Evolutionary conservation across 2,329 filamentous ascomycete species (phyloP), one percentile per base, ranked within the genome.

Genomic region (Venturia aucupariae): DNA sequence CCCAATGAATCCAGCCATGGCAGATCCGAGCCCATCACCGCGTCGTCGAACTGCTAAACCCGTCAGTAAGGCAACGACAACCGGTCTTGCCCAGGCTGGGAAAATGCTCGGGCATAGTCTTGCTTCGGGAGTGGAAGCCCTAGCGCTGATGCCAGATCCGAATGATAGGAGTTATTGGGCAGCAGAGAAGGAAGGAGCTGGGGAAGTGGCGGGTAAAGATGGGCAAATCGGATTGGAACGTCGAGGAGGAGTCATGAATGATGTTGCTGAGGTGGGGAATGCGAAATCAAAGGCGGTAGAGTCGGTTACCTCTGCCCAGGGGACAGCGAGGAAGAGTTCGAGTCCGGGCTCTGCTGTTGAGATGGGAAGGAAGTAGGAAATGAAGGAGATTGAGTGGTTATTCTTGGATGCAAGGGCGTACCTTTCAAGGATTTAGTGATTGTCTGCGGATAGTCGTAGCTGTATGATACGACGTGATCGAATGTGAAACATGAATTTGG

Each of bases 251-350:
- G 4, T 8, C 44, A 24, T n/a, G 19, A 19, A 24, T 24, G 10
- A 1, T 24, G 2, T 19, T 22, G n/a, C 44, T 46, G 44, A 24
- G 2, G 10, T 22, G 5, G n/a, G 7, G 10, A 24, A 3, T 2
- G n/a, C 3, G n/a, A 46, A 7, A 4, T 46, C n/a, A 22, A 24
- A 46, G 44, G 10, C n/a, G 2, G 44, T 6, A 22, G 19, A 11
- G 1, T 2, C 44, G n/a, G 19, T 6, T 3, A 3, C 17, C 11
- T 4, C n/a, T 8, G 7, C 5, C 2, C 19, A 46, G 8, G 19
- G 1, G 2, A 4, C 19, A 19, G n/a, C 4, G 3, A 4, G 4
- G n/a, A 7, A 22, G 19, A 4, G 2, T 11, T 7, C 3, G 10
- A 46, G 6, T 46, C 4, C 19, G 44, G n/a, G 19, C 44, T 46